Conservation (phyloP, 495 filamentous ascomycete genomes). For the Hypoxylon fragiforme region DNA sequence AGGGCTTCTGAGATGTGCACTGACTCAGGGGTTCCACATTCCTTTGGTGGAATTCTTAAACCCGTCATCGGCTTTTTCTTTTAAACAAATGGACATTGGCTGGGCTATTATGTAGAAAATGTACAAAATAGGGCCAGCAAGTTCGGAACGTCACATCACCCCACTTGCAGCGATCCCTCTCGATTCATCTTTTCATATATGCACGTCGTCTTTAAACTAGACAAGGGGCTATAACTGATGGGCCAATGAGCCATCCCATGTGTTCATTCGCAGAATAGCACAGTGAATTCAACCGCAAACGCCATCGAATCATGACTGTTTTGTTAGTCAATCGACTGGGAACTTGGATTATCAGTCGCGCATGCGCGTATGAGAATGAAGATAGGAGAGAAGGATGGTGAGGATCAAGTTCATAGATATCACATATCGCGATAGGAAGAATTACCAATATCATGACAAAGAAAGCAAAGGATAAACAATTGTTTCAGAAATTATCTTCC, state of each 20-base stretch:
- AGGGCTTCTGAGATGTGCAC: not conserved
- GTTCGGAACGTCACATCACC: constrained; percentile 19
- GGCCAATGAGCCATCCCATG: constrained; percentile 15
- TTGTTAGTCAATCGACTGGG: not conserved
- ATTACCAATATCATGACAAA: no score
- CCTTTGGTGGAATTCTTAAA: constrained; percentile 12
- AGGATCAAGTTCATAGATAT: no score
- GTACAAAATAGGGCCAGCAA: constrained; percentile 30
- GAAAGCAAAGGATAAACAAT: no score
- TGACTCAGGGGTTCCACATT: constrained; percentile 15
- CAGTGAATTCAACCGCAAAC: constrained; percentile 27
- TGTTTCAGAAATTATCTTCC: not conserved
- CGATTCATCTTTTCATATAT: constrained; percentile 15
- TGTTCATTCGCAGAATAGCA: constrained; percentile 9
- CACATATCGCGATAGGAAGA: no score
- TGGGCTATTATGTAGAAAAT: no score
- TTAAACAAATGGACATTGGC: constrained; percentile 15
- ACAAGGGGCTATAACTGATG: not conserved
- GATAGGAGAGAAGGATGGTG: no score
- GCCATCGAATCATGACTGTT: constrained; percentile 17
- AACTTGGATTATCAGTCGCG: not conserved
- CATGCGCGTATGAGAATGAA: not conserved
- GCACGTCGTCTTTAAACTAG: constrained; percentile 6
- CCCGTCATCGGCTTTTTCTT: constrained; percentile 24
- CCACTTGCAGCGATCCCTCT: constrained; percentile 29